Base-by-base conservation (phyloP, 2,329 filamentous ascomycete genomes). In the Aspergillus ochraceoroseus region DNA sequence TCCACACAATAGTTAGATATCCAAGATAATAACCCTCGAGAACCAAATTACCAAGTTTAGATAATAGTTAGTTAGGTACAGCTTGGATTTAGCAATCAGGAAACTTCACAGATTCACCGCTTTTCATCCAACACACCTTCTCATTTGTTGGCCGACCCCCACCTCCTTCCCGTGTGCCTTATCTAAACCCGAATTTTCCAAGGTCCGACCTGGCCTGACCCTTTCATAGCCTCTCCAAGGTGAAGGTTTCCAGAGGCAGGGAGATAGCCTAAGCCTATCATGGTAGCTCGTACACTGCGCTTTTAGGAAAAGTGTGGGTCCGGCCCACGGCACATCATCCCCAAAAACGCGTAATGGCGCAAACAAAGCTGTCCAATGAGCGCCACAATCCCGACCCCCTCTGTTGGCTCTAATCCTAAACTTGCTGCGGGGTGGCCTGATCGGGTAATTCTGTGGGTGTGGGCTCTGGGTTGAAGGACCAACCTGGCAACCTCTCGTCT, bases 311-410 rank as follows among this genome's bases (percentile, higher is more conserved):
- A 31, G 29, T 31, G 41, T 41, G 41, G 33, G 33, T 14, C 43
- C 19, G 26, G 32, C 39, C 49, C 51, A 49, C 52, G 51, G 50
- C 48, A 53, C 45, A 53, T 53, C 48, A 46, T 54, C 42, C 41
- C 46, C 44, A 43, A 42, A 51, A 50, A 52, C 48, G 52, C 52
- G 52, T 54, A 52, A 53, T 47, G 32, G 20, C 37, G 25, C 40
- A 37, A 32, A 31, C 15, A 14, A 19, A 15, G 20, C n/a, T 7
- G 17, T 17, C 50, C 46, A 52, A 47, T 52, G 28, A 49, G 12
- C 9, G 7, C 7, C 18, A 18, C 13, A 9, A 3, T 14, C 17
- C 7, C 18, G 7, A 18, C 18, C 15, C 22, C n/a, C 35, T 25
- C 22, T 32, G 18, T 36, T 38, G 42, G 41, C 32, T 27, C 43